phyloP scores from a whole-genome alignment of 2,329 filamentous ascomycete genomes.

The Beauveria caledonica region DNA sequence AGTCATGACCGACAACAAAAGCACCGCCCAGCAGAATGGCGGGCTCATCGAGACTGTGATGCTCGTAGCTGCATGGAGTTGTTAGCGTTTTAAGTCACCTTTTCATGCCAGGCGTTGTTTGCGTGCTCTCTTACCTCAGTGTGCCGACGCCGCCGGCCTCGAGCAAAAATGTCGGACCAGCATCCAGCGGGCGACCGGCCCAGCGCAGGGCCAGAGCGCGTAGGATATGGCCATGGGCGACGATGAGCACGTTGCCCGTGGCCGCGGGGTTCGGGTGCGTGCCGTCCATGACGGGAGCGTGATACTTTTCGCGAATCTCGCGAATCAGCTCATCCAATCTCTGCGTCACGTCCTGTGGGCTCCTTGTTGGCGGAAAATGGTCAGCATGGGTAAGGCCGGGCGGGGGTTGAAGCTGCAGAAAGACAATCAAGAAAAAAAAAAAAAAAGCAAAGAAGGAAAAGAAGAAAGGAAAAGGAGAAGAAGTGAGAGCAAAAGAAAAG shows the following conservation, averaged over 20 bases:
- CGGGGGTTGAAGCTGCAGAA: too few relatives aligned
- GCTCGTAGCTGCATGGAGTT: slow-evolving; percentile 57
- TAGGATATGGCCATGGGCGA: slow-evolving; percentile 86
- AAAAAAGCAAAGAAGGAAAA: too few relatives aligned
- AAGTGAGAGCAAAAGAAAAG: background rate
- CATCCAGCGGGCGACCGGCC: slow-evolving; percentile 63
- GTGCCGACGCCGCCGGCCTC: slow-evolving; percentile 82
- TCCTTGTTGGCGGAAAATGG: slow-evolving; percentile 32
- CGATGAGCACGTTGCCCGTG: slow-evolving; percentile 44
- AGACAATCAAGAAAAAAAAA: too few relatives aligned
- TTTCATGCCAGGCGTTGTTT: background rate
- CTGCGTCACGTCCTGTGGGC: slow-evolving; percentile 61
- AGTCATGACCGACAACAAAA: slow-evolving; percentile 44
- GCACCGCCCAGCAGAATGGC: slow-evolving; percentile 70
- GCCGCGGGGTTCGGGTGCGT: slow-evolving; percentile 29
- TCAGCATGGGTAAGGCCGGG: too few relatives aligned
- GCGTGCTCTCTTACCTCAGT: slow-evolving; percentile 47
- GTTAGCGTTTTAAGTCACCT: background rate
- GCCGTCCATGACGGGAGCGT: slow-evolving; percentile 52
- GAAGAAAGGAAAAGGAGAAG: too few relatives aligned
- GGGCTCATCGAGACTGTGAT: slow-evolving; percentile 68
- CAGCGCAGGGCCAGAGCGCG: slow-evolving; percentile 83
- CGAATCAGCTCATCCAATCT: slow-evolving; percentile 69
- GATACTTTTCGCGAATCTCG: slow-evolving; percentile 62
- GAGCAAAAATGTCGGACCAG: slow-evolving; percentile 72